A percentile compares a stretch with the other conserved stretches of the same genome.
Evolutionary conservation across 1,139 yeast genomes (phyloP).

Genomic region (Pneumocystis murina): DNA sequence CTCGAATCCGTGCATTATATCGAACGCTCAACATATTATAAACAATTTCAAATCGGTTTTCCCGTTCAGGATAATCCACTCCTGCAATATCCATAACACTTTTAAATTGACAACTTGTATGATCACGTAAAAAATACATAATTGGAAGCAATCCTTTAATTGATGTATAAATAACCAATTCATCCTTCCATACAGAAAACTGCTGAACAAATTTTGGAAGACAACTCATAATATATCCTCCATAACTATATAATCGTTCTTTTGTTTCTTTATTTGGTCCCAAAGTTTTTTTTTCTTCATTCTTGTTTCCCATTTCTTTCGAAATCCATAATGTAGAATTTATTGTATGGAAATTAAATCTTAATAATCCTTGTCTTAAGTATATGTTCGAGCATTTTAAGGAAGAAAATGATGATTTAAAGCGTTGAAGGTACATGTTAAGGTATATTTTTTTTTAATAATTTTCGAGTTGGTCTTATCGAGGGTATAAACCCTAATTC

Average conservation of each 20-base stretch:
- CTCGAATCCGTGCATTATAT: constrained; percentile 75
- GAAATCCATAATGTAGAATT: no score
- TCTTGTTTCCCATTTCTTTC: no score
- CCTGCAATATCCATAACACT: constrained; percentile 70
- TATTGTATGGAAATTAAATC: no score
- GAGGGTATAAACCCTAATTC: neutral
- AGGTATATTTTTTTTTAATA: no score
- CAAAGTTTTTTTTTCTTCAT: neutral
- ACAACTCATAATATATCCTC: constrained; percentile 61
- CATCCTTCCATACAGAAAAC: constrained; percentile 84
- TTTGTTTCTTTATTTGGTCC: neutral
- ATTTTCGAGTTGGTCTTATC: no score
- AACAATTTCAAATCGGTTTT: constrained; percentile 74
- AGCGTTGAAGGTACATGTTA: no score
- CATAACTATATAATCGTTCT: constrained; percentile 30
- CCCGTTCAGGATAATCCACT: constrained; percentile 73
- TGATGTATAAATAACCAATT: constrained; percentile 59
- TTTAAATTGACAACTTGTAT: constrained; percentile 70
- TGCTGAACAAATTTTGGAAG: constrained; percentile 73
- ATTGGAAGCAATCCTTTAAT: constrained; percentile 64
- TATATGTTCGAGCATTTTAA: no score
- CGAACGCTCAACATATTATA: constrained; percentile 69
- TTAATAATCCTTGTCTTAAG: no score
- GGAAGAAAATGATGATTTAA: no score
- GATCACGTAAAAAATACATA: constrained; percentile 55